phyloP scores from a whole-genome alignment of 305 asterid genomes.

The Striga hermonthica region DNA sequence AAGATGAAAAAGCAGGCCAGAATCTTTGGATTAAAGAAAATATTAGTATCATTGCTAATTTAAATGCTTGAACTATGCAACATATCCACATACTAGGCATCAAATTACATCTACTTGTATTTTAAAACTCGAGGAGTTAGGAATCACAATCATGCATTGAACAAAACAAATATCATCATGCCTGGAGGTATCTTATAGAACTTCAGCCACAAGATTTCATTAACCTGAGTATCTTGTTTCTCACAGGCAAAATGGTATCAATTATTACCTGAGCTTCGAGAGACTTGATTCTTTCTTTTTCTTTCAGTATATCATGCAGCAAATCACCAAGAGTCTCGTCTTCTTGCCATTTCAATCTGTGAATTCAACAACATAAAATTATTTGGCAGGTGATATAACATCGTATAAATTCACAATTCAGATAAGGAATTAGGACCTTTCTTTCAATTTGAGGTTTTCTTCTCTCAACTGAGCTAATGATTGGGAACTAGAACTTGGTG shows the following conservation, averaged over 20 bases:
- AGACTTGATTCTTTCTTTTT: slow-evolving; percentile 60
- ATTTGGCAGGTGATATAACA: slow-evolving; percentile 12
- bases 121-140: slow-evolving; percentile 5
- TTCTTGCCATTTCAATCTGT: slow-evolving; percentile 68
- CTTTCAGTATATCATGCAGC: slow-evolving; percentile 58
- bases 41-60: not conserved
- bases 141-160: not conserved
- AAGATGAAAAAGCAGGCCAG: not conserved
- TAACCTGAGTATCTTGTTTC: slow-evolving; percentile 11
- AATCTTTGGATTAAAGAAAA: not conserved
- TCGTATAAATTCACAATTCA: slow-evolving; percentile 25
- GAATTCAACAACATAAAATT: slow-evolving; percentile 26
- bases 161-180: slow-evolving; percentile 11
- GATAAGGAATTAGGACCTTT: slow-evolving; percentile 45
- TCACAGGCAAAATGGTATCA: slow-evolving; percentile 15
- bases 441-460: slow-evolving; percentile 62
- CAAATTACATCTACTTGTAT: not conserved
- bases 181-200: not conserved
- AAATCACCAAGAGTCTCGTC: slow-evolving; percentile 72
- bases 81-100: slow-evolving; percentile 1
- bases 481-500: slow-evolving; percentile 37
- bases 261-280: slow-evolving; percentile 71
- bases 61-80: slow-evolving; percentile 9
- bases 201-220: slow-evolving; percentile 6
- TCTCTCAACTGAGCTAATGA: slow-evolving; percentile 51